Evolutionary conservation across 129 eudicot species (phyloP).

Genomic region (Lactuca sativa): DNA sequence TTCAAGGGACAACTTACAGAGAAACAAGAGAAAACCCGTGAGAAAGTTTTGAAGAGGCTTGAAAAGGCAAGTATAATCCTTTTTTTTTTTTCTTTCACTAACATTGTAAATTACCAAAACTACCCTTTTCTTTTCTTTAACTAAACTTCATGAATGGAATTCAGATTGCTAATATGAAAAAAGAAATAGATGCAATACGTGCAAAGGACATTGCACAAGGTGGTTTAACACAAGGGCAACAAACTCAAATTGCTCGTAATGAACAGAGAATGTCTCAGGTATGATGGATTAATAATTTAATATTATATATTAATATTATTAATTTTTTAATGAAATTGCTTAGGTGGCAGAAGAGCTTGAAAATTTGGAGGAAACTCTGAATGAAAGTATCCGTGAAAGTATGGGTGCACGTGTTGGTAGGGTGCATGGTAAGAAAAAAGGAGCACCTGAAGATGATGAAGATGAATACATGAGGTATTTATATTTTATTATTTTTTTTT

Average conservation of each 20-base stretch:
- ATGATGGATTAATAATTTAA: conserved; percentile 1
- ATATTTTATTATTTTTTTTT: too few relatives aligned
- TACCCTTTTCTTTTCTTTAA: conserved; percentile 11
- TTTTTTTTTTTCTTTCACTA: background rate
- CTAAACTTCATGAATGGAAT: conserved; percentile 24
- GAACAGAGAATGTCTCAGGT: conserved; percentile 98
- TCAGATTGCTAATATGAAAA: conserved; percentile 96
- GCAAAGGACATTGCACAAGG: conserved; percentile 98
- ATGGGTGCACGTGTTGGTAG: conserved; percentile 81
- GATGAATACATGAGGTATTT: conserved; percentile 75
- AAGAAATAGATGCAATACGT: conserved; percentile 97
- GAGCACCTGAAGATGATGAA: conserved; percentile 64
- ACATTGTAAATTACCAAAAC: background rate
- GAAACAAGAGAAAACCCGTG: conserved; percentile 97
- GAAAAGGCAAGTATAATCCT: conserved; percentile 65
- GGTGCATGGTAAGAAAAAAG: conserved; percentile 66
- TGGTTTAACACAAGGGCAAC: conserved; percentile 99
- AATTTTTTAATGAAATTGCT: conserved; percentile 11
- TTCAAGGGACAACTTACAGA: conserved; percentile 97
- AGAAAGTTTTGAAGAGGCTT: conserved; percentile 83
- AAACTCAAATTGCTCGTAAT: conserved; percentile 98
- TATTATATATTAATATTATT: background rate
- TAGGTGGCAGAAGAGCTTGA: conserved; percentile 97
- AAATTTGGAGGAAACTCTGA: conserved; percentile 91
- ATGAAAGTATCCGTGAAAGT: conserved; percentile 97